Percentiles rank a stretch among this genome's conserved stretches.
These are phyloP conservation scores for Kodamaea arcana DNA, from an alignment of 1,139 yeast species.

Conservation along the genomic window DNA sequence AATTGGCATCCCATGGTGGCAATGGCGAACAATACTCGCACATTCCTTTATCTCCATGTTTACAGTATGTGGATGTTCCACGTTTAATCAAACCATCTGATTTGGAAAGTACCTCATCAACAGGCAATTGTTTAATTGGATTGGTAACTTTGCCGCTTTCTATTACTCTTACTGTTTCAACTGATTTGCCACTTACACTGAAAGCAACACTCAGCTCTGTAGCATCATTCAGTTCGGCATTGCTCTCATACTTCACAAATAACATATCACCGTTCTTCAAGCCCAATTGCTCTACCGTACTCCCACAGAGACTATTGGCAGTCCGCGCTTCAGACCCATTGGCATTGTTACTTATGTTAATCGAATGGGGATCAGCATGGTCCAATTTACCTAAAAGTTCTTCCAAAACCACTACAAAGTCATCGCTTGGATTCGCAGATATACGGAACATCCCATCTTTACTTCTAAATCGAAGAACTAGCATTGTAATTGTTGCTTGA, in stretches of 20 bases:
- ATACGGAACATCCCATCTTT: constrained; percentile 81
- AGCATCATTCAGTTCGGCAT: constrained; percentile 8
- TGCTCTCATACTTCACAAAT: constrained; percentile 47
- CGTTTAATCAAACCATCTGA: constrained; percentile 73
- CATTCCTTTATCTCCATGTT: constrained; percentile 93
- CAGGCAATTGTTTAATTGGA: constrained; percentile 27
- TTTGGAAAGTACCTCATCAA: constrained; percentile 67
- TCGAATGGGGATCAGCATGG: constrained; percentile 25
- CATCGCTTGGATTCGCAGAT: constrained; percentile 43
- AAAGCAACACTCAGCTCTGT: constrained; percentile 3
- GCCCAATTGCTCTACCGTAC: constrained; percentile 50
- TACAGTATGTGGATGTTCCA: constrained; percentile 60
- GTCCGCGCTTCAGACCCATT: constrained; percentile 41
- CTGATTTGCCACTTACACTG: constrained; percentile 3
- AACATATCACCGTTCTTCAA: constrained; percentile 82
- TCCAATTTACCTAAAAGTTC: constrained; percentile 36
- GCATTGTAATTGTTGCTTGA: constrained; percentile 4
- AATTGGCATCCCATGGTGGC: constrained; percentile 88
- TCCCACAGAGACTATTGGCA: constrained; percentile 40
- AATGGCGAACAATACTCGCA: constrained; percentile 95
- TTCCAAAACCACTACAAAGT: constrained; percentile 47
- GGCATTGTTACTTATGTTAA: constrained; percentile 45
- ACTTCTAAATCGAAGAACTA: constrained; percentile 67
- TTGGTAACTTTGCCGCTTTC: constrained; percentile 10
- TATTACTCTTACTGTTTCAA: not conserved